Evolutionary conservation across 495 filamentous ascomycete genomes (phyloP).

Genomic region (Massariosphaeria phaeospora): DNA sequence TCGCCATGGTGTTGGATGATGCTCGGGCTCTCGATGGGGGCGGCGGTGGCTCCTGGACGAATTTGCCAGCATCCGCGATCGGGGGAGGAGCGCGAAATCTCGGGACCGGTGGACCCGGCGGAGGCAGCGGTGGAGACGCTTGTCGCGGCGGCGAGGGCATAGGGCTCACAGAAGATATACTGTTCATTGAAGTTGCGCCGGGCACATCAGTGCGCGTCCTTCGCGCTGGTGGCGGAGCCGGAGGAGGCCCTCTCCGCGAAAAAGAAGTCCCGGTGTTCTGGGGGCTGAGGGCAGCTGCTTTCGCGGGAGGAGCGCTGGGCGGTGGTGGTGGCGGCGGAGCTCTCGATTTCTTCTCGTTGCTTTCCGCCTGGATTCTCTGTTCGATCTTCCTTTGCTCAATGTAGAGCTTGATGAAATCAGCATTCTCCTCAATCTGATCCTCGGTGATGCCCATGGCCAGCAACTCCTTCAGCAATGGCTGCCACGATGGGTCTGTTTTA

Average conservation of each 20-base stretch:
- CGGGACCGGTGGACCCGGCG: slow-evolving; percentile 47
- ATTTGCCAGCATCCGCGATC: slow-evolving; percentile 80
- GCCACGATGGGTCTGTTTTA: slow-evolving; percentile 74
- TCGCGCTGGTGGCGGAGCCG: slow-evolving; percentile 79
- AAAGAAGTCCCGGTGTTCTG: slow-evolving; percentile 52
- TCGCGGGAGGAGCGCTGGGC: slow-evolving; percentile 43
- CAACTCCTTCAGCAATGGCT: slow-evolving; percentile 78
- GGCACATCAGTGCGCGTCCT: slow-evolving; percentile 46
- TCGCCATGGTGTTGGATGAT: slow-evolving; percentile 48
- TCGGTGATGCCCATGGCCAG: slow-evolving; percentile 83
- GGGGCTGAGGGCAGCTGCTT: slow-evolving; percentile 51
- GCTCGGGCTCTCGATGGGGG: slow-evolving; percentile 55
- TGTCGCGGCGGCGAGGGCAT: slow-evolving; percentile 32
- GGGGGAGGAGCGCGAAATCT: slow-evolving; percentile 80
- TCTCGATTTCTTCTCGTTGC: slow-evolving; percentile 48
- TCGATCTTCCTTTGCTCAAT: slow-evolving; percentile 72
- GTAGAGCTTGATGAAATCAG: slow-evolving; percentile 91
- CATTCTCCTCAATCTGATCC: slow-evolving; percentile 85
- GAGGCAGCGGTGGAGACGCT: slow-evolving; percentile 33
- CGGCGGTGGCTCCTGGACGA: slow-evolving; percentile 53
- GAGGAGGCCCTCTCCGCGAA: slow-evolving; percentile 65
- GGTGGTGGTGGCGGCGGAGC: slow-evolving; percentile 61
- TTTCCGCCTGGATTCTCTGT: slow-evolving; percentile 39
- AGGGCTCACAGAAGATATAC: slow-evolving; percentile 24
- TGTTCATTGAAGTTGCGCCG: slow-evolving; percentile 15